A percentile compares a stretch with the other conserved stretches of the same genome.
Conservation (phyloP, 192 early-diverging fungal genomes). For the Backusella circina region DNA sequence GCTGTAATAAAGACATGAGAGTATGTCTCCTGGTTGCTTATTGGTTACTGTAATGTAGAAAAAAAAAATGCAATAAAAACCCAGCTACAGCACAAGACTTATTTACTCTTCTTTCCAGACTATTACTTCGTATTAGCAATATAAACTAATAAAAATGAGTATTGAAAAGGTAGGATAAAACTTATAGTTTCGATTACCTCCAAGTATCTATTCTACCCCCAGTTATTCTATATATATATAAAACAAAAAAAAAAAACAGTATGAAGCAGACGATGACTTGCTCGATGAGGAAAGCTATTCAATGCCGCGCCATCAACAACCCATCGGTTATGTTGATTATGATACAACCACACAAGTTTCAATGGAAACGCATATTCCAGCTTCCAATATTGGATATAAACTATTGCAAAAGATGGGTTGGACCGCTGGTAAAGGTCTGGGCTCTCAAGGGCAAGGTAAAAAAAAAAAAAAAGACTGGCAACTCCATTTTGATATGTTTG, state of each 20-base stretch:
- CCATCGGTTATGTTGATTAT: conserved; percentile 9
- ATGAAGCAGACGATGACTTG: neutral
- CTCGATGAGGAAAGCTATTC: neutral
- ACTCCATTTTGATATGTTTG: neutral
- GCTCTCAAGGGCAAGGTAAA: conserved; percentile 50
- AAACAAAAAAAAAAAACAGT: neutral
- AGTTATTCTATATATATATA: neutral
- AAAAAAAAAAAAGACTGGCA: neutral
- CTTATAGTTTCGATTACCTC: neutral
- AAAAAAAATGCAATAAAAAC: no score
- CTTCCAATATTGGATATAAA: conserved; percentile 58
- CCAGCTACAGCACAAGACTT: no score
- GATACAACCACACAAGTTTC: conserved; percentile 32
- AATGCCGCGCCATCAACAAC: conserved; percentile 13
- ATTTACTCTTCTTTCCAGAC: no score
- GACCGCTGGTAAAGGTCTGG: conserved; percentile 60
- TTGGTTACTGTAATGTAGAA: no score
- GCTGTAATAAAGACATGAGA: no score
- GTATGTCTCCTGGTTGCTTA: no score
- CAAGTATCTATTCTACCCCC: neutral
- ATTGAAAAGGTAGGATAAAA: neutral
- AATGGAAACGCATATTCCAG: conserved; percentile 60
- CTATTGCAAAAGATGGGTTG: conserved; percentile 75
- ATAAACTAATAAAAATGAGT: neutral
- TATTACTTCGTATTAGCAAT: no score